Evolutionary conservation across 257 asterid species (phyloP).

Genomic region (Prunella vulgaris): DNA sequence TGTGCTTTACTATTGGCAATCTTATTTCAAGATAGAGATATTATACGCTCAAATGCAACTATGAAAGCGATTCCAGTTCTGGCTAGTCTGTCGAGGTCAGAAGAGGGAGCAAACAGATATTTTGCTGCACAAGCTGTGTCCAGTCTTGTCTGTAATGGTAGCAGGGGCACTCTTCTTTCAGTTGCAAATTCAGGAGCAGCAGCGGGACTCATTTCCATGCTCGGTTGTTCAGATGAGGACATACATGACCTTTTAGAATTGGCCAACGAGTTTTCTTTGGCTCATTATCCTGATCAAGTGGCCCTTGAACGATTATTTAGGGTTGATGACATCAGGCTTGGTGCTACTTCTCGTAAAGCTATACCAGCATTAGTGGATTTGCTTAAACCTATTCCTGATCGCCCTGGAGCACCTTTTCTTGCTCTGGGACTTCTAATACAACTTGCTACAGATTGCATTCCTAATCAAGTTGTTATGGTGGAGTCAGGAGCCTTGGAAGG

Average conservation of each 20-base stretch:
- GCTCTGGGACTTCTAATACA: constrained; percentile 87
- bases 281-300: constrained; percentile 86
- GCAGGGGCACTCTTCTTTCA: constrained; percentile 98
- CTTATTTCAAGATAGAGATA: constrained; percentile 83
- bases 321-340: constrained; percentile 93
- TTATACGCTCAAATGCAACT: constrained; percentile 74
- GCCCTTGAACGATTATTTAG: constrained; percentile 93
- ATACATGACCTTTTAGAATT: constrained; percentile 75
- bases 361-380: constrained; percentile 95
- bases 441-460: constrained; percentile 77
- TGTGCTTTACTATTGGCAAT: constrained; percentile 75
- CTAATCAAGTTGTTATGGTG: constrained; percentile 89
- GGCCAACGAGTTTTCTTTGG: constrained; percentile 77
- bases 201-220: constrained; percentile 80
- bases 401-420: constrained; percentile 97
- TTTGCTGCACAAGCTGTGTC: constrained; percentile 94
- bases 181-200: constrained; percentile 97
- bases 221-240: constrained; percentile 90
- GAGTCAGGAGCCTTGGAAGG: constrained; percentile 98
- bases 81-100: constrained; percentile 79
- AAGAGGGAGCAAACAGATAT: constrained; percentile 82
- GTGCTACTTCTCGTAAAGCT: constrained; percentile 95
- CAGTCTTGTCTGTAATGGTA: constrained; percentile 96
- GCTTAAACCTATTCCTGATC: constrained; percentile 96
- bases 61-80: constrained; percentile 90